These are phyloP conservation scores for Fusarium proliferatum DNA, from an alignment of 2,329 filamentous ascomycete genomes.

Conservation along the genomic window DNA sequence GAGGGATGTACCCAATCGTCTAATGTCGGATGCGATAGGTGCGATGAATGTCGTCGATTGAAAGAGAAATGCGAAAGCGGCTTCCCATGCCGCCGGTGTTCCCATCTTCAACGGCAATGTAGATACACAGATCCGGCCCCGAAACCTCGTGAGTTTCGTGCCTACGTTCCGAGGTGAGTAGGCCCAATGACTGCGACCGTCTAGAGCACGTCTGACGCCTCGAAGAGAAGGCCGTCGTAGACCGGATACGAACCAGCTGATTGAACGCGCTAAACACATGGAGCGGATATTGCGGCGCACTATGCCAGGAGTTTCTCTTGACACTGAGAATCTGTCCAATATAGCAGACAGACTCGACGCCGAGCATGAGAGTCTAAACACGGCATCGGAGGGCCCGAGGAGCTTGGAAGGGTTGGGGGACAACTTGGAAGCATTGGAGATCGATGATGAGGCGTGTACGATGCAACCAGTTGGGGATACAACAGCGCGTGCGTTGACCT, in stretches of 20 bases:
- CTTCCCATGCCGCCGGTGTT: neutral
- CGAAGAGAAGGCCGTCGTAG: neutral
- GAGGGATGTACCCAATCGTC: neutral
- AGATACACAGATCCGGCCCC: neutral
- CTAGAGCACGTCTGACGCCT: neutral
- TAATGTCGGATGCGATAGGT: neutral
- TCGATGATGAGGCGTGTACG: neutral
- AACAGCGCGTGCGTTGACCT: neutral
- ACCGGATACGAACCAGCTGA: neutral
- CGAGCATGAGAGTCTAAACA: neutral
- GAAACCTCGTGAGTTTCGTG: constrained; percentile 2
- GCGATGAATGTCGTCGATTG: constrained; percentile 9
- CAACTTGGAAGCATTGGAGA: neutral
- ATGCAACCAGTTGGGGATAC: constrained; percentile 6
- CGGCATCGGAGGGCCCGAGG: neutral
- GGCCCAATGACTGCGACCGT: neutral
- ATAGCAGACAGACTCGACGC: constrained; percentile 4
- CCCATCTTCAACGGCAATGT: neutral
- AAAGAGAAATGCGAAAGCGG: constrained; percentile 4
- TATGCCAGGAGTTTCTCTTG: neutral
- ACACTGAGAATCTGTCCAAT: neutral
- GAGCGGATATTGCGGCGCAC: constrained; percentile 1
- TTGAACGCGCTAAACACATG: neutral
- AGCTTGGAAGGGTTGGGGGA: neutral
- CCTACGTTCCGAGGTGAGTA: neutral